Conservation (phyloP, 345 rosid genomes). For the Eucalyptus lansdowneana region DNA sequence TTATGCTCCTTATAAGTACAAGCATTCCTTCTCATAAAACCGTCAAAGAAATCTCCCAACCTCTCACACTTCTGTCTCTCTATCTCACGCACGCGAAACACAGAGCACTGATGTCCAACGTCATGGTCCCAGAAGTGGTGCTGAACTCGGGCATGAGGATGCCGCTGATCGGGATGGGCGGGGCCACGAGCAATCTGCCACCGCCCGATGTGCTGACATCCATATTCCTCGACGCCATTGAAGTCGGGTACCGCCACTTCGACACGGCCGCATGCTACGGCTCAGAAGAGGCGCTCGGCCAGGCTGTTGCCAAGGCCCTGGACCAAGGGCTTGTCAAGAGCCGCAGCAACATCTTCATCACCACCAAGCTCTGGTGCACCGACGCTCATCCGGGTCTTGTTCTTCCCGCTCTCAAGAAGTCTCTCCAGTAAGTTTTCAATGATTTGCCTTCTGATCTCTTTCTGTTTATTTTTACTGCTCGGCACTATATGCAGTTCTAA, state of each 20-base stretch:
- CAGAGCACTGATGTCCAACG: not conserved
- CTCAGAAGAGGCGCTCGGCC: conserved; percentile 43
- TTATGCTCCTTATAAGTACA: not conserved
- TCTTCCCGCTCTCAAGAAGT: conserved; percentile 26
- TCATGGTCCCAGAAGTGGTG: not conserved
- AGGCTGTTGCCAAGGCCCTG: conserved; percentile 39
- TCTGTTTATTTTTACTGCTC: not conserved
- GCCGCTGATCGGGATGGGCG: conserved; percentile 31
- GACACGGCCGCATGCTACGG: conserved; percentile 48
- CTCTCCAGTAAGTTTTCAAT: conserved; percentile 3
- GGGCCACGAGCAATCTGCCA: not conserved
- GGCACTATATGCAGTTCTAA: not conserved
- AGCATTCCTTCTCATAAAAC: not conserved
- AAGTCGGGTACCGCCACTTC: conserved; percentile 55
- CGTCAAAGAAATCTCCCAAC: not conserved
- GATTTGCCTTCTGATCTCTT: not conserved
- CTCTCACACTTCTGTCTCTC: not conserved
- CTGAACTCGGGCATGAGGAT: conserved; percentile 18
- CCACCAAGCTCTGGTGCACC: conserved; percentile 45
- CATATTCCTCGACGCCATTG: conserved; percentile 24
- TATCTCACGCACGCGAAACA: not conserved
- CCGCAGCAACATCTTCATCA: conserved; percentile 41
- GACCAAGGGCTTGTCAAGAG: conserved; percentile 18
- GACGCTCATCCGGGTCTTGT: conserved; percentile 39
- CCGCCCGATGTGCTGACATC: not conserved